phyloP scores from a whole-genome alignment of 2,329 filamentous ascomycete genomes.

The Apiospora koreana region DNA sequence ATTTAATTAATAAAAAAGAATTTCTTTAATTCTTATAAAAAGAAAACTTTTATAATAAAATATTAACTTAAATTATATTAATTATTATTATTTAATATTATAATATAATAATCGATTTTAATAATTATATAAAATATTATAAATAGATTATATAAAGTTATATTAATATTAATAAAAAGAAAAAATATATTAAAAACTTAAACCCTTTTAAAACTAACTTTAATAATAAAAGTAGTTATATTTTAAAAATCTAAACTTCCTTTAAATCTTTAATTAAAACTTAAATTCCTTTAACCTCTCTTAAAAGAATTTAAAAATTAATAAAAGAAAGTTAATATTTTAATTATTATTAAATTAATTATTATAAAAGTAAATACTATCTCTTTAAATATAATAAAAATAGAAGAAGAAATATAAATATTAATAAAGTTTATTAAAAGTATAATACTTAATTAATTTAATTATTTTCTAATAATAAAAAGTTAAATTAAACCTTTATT shows the following conservation, averaged over 20 bases:
- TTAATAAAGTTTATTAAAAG: not conserved
- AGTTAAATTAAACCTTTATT: not conserved
- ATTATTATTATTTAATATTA: not conserved
- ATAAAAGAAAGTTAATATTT: not conserved
- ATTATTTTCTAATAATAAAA: not conserved
- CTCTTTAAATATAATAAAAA: not conserved
- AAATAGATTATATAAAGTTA: not conserved
- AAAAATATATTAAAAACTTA: no score
- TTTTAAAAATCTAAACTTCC: no score
- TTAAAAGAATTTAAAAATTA: not conserved
- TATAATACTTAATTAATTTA: not conserved
- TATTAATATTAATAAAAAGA: not conserved
- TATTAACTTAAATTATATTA: not conserved
- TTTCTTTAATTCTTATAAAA: not conserved
- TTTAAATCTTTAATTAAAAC: no score
- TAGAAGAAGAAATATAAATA: not conserved
- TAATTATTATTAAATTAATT: not conserved
- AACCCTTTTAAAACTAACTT: no score
- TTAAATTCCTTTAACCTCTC: not conserved
- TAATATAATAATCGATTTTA: not conserved
- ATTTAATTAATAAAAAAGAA: not conserved
- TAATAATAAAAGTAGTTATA: not conserved
- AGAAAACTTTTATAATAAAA: not conserved
- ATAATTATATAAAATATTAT: not conserved
- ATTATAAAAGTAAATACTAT: not conserved